A percentile compares a stretch with the other conserved stretches of the same genome.
These are phyloP conservation scores for Silene noctiflora DNA, from an alignment of 179 eudicot genomes.

Conservation along the genomic window DNA sequence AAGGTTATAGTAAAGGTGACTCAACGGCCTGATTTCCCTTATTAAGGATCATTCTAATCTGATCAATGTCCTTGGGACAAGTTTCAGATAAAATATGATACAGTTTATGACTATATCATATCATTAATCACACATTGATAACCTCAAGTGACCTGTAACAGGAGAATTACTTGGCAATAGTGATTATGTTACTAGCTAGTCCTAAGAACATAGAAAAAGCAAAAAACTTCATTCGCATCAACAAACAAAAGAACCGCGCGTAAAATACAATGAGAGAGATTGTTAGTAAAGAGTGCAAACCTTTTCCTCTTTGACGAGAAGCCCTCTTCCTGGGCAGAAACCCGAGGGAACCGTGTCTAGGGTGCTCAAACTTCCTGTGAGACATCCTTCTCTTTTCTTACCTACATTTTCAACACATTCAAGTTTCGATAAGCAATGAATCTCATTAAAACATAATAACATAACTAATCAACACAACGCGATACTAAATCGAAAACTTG, in stretches of 20 bases:
- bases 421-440: background rate
- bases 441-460: background rate
- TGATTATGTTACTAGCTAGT: no score
- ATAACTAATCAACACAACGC: no score
- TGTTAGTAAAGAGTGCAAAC: slow-evolving; percentile 10
- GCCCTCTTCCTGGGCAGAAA: slow-evolving; percentile 52
- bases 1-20: no score
- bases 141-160: no score
- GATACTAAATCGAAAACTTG: no score
- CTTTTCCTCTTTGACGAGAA: slow-evolving; percentile 58
- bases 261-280: background rate
- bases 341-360: slow-evolving; percentile 50
- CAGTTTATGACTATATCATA: no score
- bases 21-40: no score
- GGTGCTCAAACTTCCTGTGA: slow-evolving; percentile 55
- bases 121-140: no score
- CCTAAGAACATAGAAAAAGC: background rate
- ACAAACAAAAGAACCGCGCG: background rate
- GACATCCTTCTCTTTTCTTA: slow-evolving; percentile 34
- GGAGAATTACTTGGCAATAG: no score
- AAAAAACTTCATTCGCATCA: background rate
- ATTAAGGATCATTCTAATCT: no score
- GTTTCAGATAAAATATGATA: no score
- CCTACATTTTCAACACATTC: slow-evolving; percentile 12
- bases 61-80: no score